Evolutionary conservation across 2,329 filamentous ascomycete genomes (phyloP), one percentile per base, ranked within the genome.

Genomic region (Eutypa lata): DNA sequence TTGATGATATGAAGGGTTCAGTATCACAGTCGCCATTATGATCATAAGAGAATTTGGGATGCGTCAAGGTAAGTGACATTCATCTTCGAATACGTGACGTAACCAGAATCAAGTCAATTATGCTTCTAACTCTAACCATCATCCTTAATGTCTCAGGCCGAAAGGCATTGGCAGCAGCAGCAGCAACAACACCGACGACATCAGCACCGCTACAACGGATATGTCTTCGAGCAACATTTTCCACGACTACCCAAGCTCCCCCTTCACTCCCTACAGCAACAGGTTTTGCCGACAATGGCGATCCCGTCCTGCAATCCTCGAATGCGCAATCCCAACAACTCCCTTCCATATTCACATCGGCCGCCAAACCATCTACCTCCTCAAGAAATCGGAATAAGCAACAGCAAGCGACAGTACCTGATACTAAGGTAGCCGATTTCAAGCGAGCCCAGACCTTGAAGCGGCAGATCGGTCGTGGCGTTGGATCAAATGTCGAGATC

Each of bases 131-230:
- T 6, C 26, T 31, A 31, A 31, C 10, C 26, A 5, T 31, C 26
- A 31, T 31, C 26, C n/a, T n/a, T n/a, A n/a, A n/a, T n/a, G n/a
- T n/a, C n/a, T 5, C 54, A 86, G 82, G 80, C 76, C 80, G 77
- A 59, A 75, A 73, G 70, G 76, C 75, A 62, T 64, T 84, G 67
- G 74, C 74, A 53, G 26, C 26, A 10, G 26, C 26, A 31, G 10
- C 26, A 10, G 26, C 26, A 31, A 31, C 26, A 31, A 10, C 26
- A 31, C 5, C 26, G 10, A 10, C 26, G 10, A 31, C 26, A 10
- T 65, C 75, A 55, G 67, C 75, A 51, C 63, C 76, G 49, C 65
- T 71, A 44, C 73, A 65, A 35, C 65, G 65, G 54, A 53, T 57
- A 49, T 73, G 69, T 59, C 63, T 73, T 46, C 76, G 77, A 5